Evolutionary conservation across 768 basidiomycete genomes (phyloP).

Genomic region (Coprinopsis strossmayeri): DNA sequence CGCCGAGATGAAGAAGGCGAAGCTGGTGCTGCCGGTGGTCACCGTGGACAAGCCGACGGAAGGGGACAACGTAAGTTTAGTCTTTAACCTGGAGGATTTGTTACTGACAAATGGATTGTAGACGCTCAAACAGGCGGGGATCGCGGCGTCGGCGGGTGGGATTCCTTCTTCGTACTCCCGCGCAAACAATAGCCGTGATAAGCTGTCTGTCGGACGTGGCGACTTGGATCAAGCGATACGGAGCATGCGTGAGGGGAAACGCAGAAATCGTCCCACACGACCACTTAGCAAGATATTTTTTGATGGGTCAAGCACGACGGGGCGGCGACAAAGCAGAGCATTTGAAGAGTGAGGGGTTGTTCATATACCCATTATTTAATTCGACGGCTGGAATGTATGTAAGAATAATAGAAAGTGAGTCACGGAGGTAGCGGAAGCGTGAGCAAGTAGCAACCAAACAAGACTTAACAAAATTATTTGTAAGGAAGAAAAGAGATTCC

Average conservation of each 20-base stretch:
- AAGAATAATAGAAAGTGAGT: too few species aligned
- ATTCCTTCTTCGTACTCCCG: slow-evolving; percentile 23
- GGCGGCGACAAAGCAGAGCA: slow-evolving; percentile 26
- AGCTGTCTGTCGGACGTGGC: slow-evolving; percentile 62
- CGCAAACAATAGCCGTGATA: slow-evolving; percentile 33
- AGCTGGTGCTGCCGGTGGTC: slow-evolving; percentile 16
- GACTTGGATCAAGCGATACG: slow-evolving; percentile 82
- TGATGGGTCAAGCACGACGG: slow-evolving; percentile 37
- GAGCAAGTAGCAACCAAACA: not conserved
- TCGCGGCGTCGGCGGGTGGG: slow-evolving; percentile 19
- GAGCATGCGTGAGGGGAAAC: slow-evolving; percentile 64
- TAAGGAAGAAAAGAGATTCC: not conserved
- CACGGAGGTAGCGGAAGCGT: not conserved
- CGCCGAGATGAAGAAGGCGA: slow-evolving; percentile 29
- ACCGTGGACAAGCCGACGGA: slow-evolving; percentile 18
- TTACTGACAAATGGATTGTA: slow-evolving; percentile 17
- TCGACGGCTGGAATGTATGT: too few species aligned
- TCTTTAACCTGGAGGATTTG: not conserved
- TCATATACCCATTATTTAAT: too few species aligned
- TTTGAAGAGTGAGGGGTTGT: slow-evolving; percentile 22
- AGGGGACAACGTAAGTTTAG: not conserved
- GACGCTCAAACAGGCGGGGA: slow-evolving; percentile 33
- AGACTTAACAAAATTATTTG: slow-evolving; percentile 8
- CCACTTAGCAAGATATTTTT: slow-evolving; percentile 78
- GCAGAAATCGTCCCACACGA: slow-evolving; percentile 40